phyloP scores from a whole-genome alignment of 495 filamentous ascomycete genomes.

The Apiosordaria backusii region DNA sequence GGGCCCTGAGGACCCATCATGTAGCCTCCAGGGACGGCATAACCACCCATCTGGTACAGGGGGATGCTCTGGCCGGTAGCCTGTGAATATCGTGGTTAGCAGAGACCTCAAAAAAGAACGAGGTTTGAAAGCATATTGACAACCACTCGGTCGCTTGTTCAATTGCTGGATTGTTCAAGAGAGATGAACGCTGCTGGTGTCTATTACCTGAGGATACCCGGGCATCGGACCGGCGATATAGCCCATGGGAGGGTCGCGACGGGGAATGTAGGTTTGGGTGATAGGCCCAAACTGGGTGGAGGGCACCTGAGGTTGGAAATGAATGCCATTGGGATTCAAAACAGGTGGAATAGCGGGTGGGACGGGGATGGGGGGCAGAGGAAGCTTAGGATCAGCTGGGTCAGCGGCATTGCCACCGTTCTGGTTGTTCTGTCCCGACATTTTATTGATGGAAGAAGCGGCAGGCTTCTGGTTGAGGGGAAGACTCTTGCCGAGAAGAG shows the following conservation, averaged over 20 bases:
- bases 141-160: neutral
- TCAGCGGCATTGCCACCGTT: neutral
- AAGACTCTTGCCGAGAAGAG: too few species aligned
- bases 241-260: slow-evolving; percentile 29
- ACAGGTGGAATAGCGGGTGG: slow-evolving; percentile 12
- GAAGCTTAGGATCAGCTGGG: slow-evolving; percentile 13
- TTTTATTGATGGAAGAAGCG: neutral
- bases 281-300: slow-evolving; percentile 44
- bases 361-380: slow-evolving; percentile 12
- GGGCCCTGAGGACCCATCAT: slow-evolving; percentile 8
- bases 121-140: neutral
- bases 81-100: neutral
- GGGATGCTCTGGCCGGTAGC: neutral
- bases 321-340: slow-evolving; percentile 24
- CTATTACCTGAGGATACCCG: neutral
- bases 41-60: slow-evolving; percentile 11
- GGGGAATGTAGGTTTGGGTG: slow-evolving; percentile 44
- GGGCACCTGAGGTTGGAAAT: slow-evolving; percentile 48
- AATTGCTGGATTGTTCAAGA: neutral
- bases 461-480: too few species aligned
- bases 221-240: neutral
- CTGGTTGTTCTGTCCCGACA: neutral
- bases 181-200: neutral
- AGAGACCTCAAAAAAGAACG: neutral
- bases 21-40: slow-evolving; percentile 9